A percentile compares a stretch with the other conserved stretches of the same genome.
Conservation (phyloP, 768 basidiomycete species). For the Cyclocybe aegerita region DNA sequence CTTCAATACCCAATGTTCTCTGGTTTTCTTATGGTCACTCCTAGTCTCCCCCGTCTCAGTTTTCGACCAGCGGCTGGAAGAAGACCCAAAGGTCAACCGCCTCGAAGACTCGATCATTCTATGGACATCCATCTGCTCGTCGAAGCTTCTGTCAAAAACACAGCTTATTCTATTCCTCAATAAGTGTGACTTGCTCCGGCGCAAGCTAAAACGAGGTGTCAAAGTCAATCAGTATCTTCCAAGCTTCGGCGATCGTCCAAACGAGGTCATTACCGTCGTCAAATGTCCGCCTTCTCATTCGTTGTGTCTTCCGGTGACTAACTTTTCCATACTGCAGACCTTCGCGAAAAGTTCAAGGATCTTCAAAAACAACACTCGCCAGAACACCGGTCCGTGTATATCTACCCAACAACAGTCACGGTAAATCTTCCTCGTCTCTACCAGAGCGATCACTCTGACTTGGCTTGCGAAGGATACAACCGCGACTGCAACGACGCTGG, state of each 20-base stretch:
- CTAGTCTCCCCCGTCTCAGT: slow-evolving; percentile 73
- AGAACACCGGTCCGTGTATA: slow-evolving; percentile 54
- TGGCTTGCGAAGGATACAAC: slow-evolving; percentile 50
- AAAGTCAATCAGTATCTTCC: slow-evolving; percentile 58
- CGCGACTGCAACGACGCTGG: slow-evolving; percentile 58
- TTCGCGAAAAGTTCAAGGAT: slow-evolving; percentile 69
- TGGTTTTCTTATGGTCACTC: slow-evolving; percentile 1
- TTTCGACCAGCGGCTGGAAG: slow-evolving; percentile 73
- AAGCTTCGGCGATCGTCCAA: slow-evolving; percentile 67
- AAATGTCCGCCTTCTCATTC: slow-evolving; percentile 50
- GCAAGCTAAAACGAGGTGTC: slow-evolving; percentile 62
- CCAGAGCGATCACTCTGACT: neutral
- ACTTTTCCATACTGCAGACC: slow-evolving; percentile 37
- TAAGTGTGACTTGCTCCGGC: slow-evolving; percentile 66
- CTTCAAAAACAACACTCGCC: slow-evolving; percentile 60
- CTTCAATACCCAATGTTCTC: neutral
- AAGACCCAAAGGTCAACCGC: slow-evolving; percentile 70
- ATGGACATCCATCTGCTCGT: slow-evolving; percentile 70
- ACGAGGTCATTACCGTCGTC: slow-evolving; percentile 60
- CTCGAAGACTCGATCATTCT: slow-evolving; percentile 72
- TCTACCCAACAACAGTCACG: slow-evolving; percentile 69
- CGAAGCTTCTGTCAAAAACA: slow-evolving; percentile 58
- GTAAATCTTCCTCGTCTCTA: slow-evolving; percentile 34
- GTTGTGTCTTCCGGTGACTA: neutral
- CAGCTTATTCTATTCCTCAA: slow-evolving; percentile 66